These are phyloP conservation scores for Fistulifera solaris DNA, from an alignment of 108 stramenopile species.

Conservation along the genomic window DNA sequence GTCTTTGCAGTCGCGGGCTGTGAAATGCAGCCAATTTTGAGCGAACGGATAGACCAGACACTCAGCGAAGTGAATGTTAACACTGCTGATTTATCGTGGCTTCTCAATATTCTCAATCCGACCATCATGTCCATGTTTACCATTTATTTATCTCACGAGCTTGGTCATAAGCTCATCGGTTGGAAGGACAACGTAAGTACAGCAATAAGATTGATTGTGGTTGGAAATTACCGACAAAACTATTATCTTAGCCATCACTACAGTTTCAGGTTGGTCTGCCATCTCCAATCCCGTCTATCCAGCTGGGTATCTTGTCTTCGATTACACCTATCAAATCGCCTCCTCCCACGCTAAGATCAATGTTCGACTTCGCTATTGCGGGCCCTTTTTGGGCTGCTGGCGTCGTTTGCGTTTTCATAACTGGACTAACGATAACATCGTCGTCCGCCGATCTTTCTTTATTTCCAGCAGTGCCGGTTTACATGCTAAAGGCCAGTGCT, in stretches of 20 bases:
- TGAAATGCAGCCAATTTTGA: constrained; percentile 35
- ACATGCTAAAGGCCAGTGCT: constrained; percentile 35
- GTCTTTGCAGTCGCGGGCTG: constrained; percentile 47
- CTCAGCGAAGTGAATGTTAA: constrained; percentile 1
- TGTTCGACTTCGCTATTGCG: constrained; percentile 58
- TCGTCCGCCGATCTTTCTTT: constrained; percentile 28
- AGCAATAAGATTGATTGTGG: not conserved
- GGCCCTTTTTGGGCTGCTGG: constrained; percentile 31
- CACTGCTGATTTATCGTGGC: constrained; percentile 25
- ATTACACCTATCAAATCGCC: constrained; percentile 40
- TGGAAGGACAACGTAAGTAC: constrained; percentile 43
- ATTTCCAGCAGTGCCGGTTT: constrained; percentile 37
- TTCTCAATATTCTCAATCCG: constrained; percentile 12
- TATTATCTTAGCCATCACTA: not conserved
- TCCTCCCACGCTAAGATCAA: constrained; percentile 33
- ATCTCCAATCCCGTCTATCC: constrained; percentile 39
- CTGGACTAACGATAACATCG: constrained; percentile 34
- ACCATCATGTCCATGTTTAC: constrained; percentile 13
- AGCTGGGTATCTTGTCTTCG: constrained; percentile 34
- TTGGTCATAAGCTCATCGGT: constrained; percentile 34
- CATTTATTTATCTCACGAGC: constrained; percentile 38
- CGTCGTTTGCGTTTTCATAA: constrained; percentile 33
- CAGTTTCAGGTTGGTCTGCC: constrained; percentile 40
- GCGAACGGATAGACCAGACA: constrained; percentile 20
- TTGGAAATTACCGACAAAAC: not conserved